These are phyloP conservation scores for Globisporangium parvum DNA, from an alignment of 352 stramenopile genomes.

Conservation along the genomic window DNA sequence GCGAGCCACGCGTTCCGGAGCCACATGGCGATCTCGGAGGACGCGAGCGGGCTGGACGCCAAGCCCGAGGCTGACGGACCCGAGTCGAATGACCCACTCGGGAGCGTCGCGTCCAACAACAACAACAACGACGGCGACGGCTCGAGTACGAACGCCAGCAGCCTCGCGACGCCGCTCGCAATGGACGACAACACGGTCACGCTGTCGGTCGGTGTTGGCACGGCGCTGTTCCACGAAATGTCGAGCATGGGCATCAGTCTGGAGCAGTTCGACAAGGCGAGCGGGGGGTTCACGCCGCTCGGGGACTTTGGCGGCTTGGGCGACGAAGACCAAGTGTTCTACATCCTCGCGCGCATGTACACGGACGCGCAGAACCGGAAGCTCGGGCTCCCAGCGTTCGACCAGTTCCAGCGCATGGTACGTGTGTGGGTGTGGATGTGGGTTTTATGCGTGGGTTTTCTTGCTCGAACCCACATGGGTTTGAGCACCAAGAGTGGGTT, in stretches of 20 bases:
- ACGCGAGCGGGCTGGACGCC: conserved; percentile 10
- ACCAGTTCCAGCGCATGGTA: conserved; percentile 82
- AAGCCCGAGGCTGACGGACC: conserved; percentile 25
- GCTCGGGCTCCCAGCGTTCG: conserved; percentile 74
- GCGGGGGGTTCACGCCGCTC: conserved; percentile 20
- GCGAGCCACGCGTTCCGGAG: conserved; percentile 66
- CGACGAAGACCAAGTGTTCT: conserved; percentile 76
- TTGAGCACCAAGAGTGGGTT: too few relatives aligned
- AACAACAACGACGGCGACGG: background rate
- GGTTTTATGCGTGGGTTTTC: too few relatives aligned
- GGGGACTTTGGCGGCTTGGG: conserved; percentile 38
- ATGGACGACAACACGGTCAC: conserved; percentile 15
- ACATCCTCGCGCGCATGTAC: conserved; percentile 78
- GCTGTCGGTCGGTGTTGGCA: conserved; percentile 29
- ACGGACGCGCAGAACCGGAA: conserved; percentile 58
- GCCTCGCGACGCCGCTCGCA: conserved; percentile 3
- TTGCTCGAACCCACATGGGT: too few relatives aligned
- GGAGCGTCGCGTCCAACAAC: conserved; percentile 13
- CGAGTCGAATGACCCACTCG: conserved; percentile 12
- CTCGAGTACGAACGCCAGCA: background rate
- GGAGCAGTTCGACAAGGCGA: conserved; percentile 45
- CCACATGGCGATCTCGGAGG: conserved; percentile 52
- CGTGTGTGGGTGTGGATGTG: conserved; percentile 9
- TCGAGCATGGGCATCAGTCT: conserved; percentile 70
- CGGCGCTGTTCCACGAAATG: conserved; percentile 65